Evolutionary conservation across 2,329 filamentous ascomycete genomes (phyloP).

Genomic region (Cladorrhinum sp.): DNA sequence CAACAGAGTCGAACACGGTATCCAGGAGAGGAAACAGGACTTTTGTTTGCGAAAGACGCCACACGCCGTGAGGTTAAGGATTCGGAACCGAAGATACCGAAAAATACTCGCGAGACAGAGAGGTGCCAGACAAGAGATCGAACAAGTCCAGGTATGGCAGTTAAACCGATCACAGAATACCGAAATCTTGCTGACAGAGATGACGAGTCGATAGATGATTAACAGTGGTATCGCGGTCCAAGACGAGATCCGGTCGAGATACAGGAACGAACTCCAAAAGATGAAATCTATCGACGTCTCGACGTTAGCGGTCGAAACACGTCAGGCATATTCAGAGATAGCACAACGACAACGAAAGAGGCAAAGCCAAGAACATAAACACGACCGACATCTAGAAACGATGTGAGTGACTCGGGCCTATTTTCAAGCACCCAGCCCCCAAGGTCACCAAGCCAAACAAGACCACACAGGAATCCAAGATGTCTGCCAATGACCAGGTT

Average conservation of each 20-base stretch:
- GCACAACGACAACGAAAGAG: not conserved
- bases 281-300: not conserved
- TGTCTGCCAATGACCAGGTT: too few relatives aligned
- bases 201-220: not conserved
- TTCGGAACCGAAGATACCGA: not conserved
- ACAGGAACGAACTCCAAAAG: constrained; percentile 1
- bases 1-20: constrained; percentile 13
- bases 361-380: not conserved
- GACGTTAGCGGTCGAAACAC: not conserved
- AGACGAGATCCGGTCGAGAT: not conserved
- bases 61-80: not conserved
- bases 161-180: not conserved
- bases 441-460: not conserved
- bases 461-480: too few relatives aligned
- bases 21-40: constrained; percentile 14
- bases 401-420: not conserved
- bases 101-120: not conserved
- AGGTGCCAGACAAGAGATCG: not conserved
- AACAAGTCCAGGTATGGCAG: not conserved
- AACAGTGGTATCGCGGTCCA: not conserved
- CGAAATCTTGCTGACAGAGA: not conserved
- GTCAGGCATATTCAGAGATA: not conserved
- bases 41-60: constrained; percentile 11
- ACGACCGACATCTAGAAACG: not conserved
- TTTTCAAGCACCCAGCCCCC: too few relatives aligned